Evolutionary conservation across 176 grass and related monocot genomes (phyloP), one percentile per base, ranked within the genome.

Genomic region (Oryza glumipatula): DNA sequence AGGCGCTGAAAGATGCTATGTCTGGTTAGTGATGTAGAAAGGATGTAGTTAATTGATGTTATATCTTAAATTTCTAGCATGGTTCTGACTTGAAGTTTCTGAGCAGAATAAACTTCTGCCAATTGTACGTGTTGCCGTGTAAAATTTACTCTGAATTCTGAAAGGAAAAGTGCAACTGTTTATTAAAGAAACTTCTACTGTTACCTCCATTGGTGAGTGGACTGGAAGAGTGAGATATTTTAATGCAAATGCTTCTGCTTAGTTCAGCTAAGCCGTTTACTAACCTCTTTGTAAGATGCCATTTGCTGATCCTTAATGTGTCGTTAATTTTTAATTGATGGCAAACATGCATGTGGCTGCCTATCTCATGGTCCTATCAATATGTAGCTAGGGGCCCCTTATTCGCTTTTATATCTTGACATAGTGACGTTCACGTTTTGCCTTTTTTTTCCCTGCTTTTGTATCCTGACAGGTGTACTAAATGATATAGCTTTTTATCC

Each of bases 401-500:
- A 3, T 36, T 58, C 5, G 11, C 17, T 46, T 6, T 22, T 71
- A 6, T 85, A 39, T 32, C 2, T 9, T 64, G 3, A 19, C 5
- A 0, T 60, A 23, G 15, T 58, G 52, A 23, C 3, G 3, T 51
- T 7, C 0, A 19, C 7, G 23, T 19, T 26, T 36, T 28, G 11
- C 33, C 14, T 9, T 41, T 22, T 26, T 68, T 38, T 36, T 35
- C 33, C 63, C 46, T 70, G 11, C 36, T 46, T 80, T 63, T 32
- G 28, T 44, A 47, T 65, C 8, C 7, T 63, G 9, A 23, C n/a
- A 35, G 28, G 52, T 39, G 9, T 6, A 26, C 68, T 54, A 46
- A 79, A 65, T 87, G 10, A 71, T 74, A 17, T 70, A 2, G 14
- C 80, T 9, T 8, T 21, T 16, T 33, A 65, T 74, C 64, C 24